These are phyloP conservation scores for Mentha longifolia DNA, from an alignment of 257 asterid species.

Conservation along the genomic window DNA sequence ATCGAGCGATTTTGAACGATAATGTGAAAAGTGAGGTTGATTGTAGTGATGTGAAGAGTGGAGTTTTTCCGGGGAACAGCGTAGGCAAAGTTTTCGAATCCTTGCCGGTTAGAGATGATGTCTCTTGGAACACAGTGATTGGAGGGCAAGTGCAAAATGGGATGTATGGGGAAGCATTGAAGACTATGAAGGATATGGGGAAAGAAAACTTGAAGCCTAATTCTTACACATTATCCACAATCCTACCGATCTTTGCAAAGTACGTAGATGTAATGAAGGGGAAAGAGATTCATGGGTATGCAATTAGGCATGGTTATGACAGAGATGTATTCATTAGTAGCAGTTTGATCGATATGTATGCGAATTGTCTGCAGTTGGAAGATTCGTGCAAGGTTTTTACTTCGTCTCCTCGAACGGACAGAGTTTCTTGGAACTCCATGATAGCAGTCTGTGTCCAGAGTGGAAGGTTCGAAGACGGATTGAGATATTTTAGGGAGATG, in stretches of 20 bases:
- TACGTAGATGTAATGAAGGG: conserved; percentile 65
- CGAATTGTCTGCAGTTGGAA: conserved; percentile 65
- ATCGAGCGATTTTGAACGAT: conserved; percentile 23
- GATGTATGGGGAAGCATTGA: conserved; percentile 63
- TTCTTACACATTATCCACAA: conserved; percentile 73
- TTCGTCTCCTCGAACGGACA: conserved; percentile 57
- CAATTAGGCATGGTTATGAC: conserved; percentile 64
- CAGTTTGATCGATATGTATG: conserved; percentile 92
- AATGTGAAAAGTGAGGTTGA: conserved; percentile 15
- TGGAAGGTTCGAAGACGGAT: conserved; percentile 73
- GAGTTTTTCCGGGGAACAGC: conserved; percentile 42
- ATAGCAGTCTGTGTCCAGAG: conserved; percentile 85
- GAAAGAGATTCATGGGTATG: conserved; percentile 86
- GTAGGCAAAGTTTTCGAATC: conserved; percentile 71
- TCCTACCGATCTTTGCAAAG: conserved; percentile 70
- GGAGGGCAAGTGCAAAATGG: conserved; percentile 67
- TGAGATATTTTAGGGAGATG: conserved; percentile 76
- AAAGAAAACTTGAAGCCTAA: conserved; percentile 62
- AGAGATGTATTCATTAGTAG: conserved; percentile 70
- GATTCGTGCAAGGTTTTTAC: conserved; percentile 67
- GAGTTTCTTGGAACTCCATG: conserved; percentile 80
- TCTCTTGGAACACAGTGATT: conserved; percentile 89
- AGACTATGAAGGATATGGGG: conserved; percentile 70
- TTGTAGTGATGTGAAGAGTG: conserved; percentile 28
- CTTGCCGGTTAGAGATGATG: conserved; percentile 76